Evolutionary conservation across 148 eudicot genomes (phyloP), one percentile per base, ranked within the genome.

Genomic region (Rheum nobile): DNA sequence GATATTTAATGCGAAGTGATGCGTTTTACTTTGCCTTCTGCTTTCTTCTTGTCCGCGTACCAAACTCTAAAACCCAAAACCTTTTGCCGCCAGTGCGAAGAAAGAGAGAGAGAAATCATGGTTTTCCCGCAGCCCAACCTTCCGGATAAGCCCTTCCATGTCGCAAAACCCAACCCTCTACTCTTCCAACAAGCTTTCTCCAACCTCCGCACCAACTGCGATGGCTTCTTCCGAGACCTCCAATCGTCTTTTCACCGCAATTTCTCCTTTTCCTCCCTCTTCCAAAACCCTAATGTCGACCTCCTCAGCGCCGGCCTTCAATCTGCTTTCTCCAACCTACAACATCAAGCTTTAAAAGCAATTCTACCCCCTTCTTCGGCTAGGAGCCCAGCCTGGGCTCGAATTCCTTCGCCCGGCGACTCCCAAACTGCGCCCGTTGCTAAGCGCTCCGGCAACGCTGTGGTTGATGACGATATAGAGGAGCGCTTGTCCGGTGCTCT

Each of bases 401-500:
- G 79, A 75, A 79, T 88, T 72, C 48, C 78, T 0, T 73, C 50
- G 2, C 65, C 78, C 16, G 24, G 74, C 6, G 52, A 28, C 65
- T 31, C 55, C 73, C 63, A 10, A 41, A 55, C 16, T 17, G 38
- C 73, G 57, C 8, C 48, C 4, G 21, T 57, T 1, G 14, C 47
- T 71, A 50, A n/a, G 71, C 73, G 50, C 7, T n/a, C 24, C 29
- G n/a, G 34, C 21, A n/a, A 16, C 4, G 79, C 85, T 8, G 63
- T 86, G 87, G 75, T 85, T 9, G 80, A 71, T 1, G 91, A 83
- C 31, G 91, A 75, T 4, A 85, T 94, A 24, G 93, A 91, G 61
- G 89, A 91, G 83, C 77, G 98, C 71, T 72, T 94, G 8, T 87
- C 91, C 5, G 97, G 97, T 0, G 89, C 88, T 6, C 87, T 92